A percentile compares a stretch with the other conserved stretches of the same genome.
Evolutionary conservation across 306 rosid species (phyloP).

Genomic region (Purshia tridentata): DNA sequence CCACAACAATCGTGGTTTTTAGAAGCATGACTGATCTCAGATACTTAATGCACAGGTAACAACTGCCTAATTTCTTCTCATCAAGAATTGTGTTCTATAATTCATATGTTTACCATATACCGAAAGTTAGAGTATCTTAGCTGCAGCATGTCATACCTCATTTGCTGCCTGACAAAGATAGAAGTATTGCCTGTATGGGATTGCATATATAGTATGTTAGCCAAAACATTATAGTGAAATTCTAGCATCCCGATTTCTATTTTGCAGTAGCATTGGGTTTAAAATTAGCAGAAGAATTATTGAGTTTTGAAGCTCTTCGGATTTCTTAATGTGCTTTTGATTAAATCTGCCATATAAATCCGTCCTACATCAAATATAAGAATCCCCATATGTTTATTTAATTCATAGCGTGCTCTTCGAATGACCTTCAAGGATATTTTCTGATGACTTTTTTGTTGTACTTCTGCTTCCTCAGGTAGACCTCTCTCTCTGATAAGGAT

Average conservation of each 20-base stretch:
- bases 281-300: too few species aligned
- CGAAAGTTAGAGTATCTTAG: too few species aligned
- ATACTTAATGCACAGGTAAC: constrained; percentile 72
- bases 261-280: too few species aligned
- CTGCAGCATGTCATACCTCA: too few species aligned
- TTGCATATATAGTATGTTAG: too few species aligned
- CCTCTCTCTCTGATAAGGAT: constrained; percentile 25
- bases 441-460: constrained; percentile 54
- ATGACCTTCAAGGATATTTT: constrained; percentile 57
- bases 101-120: too few species aligned
- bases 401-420: constrained; percentile 32
- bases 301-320: neutral
- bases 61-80: constrained; percentile 14
- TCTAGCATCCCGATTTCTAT: too few species aligned
- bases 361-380: neutral
- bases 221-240: too few species aligned
- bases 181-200: too few species aligned
- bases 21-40: constrained; percentile 75
- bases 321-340: neutral
- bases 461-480: constrained; percentile 84
- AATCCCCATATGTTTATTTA: neutral
- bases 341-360: too few species aligned
- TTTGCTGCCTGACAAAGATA: too few species aligned
- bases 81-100: too few species aligned
- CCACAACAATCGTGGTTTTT: constrained; percentile 49